phyloP scores from a whole-genome alignment of 2,329 filamentous ascomycete species.

The Pestalotiopsis fici region DNA sequence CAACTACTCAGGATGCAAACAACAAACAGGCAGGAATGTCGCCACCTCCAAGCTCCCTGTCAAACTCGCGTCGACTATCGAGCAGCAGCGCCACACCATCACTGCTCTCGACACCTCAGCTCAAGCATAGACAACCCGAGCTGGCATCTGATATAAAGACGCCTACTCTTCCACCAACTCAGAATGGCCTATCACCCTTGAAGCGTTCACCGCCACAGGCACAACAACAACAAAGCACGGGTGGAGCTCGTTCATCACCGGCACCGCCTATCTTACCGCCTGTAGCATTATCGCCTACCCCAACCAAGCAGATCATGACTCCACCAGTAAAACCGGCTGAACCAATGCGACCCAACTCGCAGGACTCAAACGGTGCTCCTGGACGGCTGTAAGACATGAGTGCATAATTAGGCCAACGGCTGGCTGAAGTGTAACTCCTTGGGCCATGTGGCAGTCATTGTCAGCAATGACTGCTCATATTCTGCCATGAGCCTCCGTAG shows the following conservation, averaged over 20 bases:
- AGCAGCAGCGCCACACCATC: slow-evolving; percentile 19
- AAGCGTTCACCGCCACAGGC: slow-evolving; percentile 51
- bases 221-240: slow-evolving; percentile 27
- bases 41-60: slow-evolving; percentile 23
- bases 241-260: slow-evolving; percentile 26
- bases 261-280: slow-evolving; percentile 56
- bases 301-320: slow-evolving; percentile 57
- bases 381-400: slow-evolving; percentile 3
- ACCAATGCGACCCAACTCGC: slow-evolving; percentile 25
- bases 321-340: slow-evolving; percentile 59
- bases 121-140: slow-evolving; percentile 26
- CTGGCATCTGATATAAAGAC: slow-evolving; percentile 29
- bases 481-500: background rate
- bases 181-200: slow-evolving; percentile 51
- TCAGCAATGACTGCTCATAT: background rate
- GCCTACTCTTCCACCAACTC: slow-evolving; percentile 42
- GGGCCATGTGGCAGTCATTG: background rate
- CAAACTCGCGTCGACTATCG: slow-evolving; percentile 20
- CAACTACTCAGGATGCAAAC: slow-evolving; percentile 21
- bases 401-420: background rate
- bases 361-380: slow-evolving; percentile 18
- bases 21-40: slow-evolving; percentile 24
- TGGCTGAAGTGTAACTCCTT: background rate
- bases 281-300: slow-evolving; percentile 57
- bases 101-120: slow-evolving; percentile 32